Evolutionary conservation across 148 eudicot species (phyloP).

Genomic region (Drosera capensis): DNA sequence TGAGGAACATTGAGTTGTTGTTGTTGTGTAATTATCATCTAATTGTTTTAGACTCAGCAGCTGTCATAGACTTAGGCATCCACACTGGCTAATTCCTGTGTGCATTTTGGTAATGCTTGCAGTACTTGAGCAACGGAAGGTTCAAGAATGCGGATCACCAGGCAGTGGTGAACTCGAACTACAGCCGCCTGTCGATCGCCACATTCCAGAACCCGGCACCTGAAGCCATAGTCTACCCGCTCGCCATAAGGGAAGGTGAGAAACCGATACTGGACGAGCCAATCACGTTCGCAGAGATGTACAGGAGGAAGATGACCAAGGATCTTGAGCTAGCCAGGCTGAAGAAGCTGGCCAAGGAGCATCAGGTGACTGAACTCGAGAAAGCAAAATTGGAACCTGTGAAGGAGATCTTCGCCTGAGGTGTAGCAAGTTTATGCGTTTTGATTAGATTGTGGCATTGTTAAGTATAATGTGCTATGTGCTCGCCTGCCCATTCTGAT

Average conservation of each 20-base stretch:
- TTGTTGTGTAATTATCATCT: too few relatives aligned
- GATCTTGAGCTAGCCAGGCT: slow-evolving; percentile 44
- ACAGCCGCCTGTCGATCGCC: slow-evolving; percentile 67
- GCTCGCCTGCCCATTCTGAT: too few relatives aligned
- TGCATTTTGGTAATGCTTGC: too few relatives aligned
- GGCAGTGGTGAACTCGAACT: slow-evolving; percentile 76
- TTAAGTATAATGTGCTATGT: too few relatives aligned
- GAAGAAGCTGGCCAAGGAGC: slow-evolving; percentile 45
- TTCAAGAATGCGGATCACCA: slow-evolving; percentile 98
- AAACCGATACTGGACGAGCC: slow-evolving; percentile 58
- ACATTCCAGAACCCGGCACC: slow-evolving; percentile 91
- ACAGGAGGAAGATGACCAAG: slow-evolving; percentile 58
- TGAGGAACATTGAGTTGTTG: too few relatives aligned
- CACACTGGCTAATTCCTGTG: too few relatives aligned
- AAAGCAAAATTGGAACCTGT: slow-evolving; percentile 23
- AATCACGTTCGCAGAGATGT: slow-evolving; percentile 67
- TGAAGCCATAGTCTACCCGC: slow-evolving; percentile 61
- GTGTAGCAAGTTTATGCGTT: too few relatives aligned
- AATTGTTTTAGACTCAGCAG: too few relatives aligned
- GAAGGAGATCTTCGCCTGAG: slow-evolving; percentile 25
- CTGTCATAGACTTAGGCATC: too few relatives aligned
- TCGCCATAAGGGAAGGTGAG: slow-evolving; percentile 69
- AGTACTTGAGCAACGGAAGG: slow-evolving; percentile 92
- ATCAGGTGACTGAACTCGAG: slow-evolving; percentile 12
- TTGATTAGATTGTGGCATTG: too few relatives aligned